phyloP scores from a whole-genome alignment of 1,139 yeast genomes.

The Scheffersomyces cryptocercus region DNA sequence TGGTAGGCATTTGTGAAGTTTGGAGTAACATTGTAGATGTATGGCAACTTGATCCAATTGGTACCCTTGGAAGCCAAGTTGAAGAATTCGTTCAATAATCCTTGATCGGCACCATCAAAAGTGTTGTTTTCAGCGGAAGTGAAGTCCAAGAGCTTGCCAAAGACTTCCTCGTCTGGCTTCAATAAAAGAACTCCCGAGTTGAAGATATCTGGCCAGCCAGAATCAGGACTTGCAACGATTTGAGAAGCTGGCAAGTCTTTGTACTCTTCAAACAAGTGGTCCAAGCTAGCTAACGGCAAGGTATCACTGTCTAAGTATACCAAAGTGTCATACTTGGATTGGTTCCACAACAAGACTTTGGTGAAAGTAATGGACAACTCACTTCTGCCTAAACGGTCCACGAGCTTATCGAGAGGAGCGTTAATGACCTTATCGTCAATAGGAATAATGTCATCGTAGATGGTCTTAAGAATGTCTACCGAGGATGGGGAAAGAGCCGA shows the following conservation, averaged over 20 bases:
- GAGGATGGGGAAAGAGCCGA: slow-evolving; percentile 17
- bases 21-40: slow-evolving; percentile 33
- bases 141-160: slow-evolving; percentile 17
- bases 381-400: slow-evolving; percentile 22
- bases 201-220: slow-evolving; percentile 42
- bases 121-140: slow-evolving; percentile 13
- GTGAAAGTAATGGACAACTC: slow-evolving; percentile 31
- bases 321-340: slow-evolving; percentile 22
- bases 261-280: slow-evolving; percentile 22
- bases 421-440: slow-evolving; percentile 20
- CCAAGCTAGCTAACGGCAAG: slow-evolving; percentile 26
- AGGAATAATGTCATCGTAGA: slow-evolving; percentile 27
- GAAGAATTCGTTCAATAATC: slow-evolving; percentile 32
- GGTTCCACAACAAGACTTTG: slow-evolving; percentile 31
- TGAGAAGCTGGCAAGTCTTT: slow-evolving; percentile 12
- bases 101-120: slow-evolving; percentile 40
- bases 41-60: slow-evolving; percentile 31
- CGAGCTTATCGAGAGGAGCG: slow-evolving; percentile 22
- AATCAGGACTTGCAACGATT: slow-evolving; percentile 32
- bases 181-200: slow-evolving; percentile 34
- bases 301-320: slow-evolving; percentile 35
- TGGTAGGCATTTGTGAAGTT: slow-evolving; percentile 28
- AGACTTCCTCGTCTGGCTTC: slow-evolving; percentile 22
- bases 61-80: slow-evolving; percentile 14
- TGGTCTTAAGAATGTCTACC: slow-evolving; percentile 16